Evolutionary conservation across 805 yeast species (phyloP).

Genomic region (Limtongia smithiae): DNA sequence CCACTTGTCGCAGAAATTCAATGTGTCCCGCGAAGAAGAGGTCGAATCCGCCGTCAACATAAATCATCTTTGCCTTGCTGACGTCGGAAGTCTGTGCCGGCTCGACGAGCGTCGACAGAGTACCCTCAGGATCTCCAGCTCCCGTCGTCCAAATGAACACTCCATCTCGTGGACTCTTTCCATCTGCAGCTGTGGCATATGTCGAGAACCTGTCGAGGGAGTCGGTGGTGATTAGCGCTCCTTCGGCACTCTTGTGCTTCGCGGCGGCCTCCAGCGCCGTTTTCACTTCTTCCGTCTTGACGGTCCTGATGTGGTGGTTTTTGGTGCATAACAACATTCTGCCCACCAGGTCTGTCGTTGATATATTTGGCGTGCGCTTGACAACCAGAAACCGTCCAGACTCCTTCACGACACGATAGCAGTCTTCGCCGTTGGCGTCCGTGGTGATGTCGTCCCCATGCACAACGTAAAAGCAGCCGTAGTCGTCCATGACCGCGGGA

Average conservation of each 20-base stretch:
- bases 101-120: slow-evolving; percentile 32
- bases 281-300: slow-evolving; percentile 30
- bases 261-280: neutral
- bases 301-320: slow-evolving; percentile 50
- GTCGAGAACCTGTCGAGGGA: slow-evolving; percentile 44
- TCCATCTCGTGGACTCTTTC: slow-evolving; percentile 54
- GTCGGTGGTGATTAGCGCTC: slow-evolving; percentile 37
- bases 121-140: slow-evolving; percentile 31
- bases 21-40: slow-evolving; percentile 92
- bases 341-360: slow-evolving; percentile 92
- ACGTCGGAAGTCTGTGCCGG: slow-evolving; percentile 17
- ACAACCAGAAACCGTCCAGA: slow-evolving; percentile 86
- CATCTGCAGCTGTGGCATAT: slow-evolving; percentile 66
- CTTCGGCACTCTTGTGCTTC: neutral
- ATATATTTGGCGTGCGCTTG: slow-evolving; percentile 87
- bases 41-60: slow-evolving; percentile 84
- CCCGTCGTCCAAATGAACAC: slow-evolving; percentile 47
- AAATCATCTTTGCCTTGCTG: slow-evolving; percentile 39
- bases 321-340: slow-evolving; percentile 68
- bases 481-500: slow-evolving; percentile 69
- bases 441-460: slow-evolving; percentile 98
- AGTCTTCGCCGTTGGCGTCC: slow-evolving; percentile 92
- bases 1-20: slow-evolving; percentile 56
- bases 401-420: slow-evolving; percentile 79
- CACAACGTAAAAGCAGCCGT: slow-evolving; percentile 83